Evolutionary conservation across 1,139 yeast species (phyloP).

Genomic region (Candida mesenterica): DNA sequence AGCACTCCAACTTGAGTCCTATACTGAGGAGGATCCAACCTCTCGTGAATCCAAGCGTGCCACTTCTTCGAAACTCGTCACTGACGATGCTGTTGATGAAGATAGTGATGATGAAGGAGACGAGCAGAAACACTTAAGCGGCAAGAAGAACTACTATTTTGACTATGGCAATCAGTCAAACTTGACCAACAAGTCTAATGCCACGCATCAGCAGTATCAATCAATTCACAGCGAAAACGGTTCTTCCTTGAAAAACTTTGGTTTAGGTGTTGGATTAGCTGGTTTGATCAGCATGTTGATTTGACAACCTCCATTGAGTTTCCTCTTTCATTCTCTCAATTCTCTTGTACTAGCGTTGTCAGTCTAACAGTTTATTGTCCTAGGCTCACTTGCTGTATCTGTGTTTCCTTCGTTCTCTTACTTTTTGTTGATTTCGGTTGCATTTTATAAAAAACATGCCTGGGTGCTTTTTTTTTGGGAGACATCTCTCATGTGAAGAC

Average conservation of each 20-base stretch:
- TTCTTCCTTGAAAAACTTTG: constrained; percentile 12
- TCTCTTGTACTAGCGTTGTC: neutral
- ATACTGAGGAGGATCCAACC: constrained; percentile 14
- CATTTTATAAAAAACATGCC: neutral
- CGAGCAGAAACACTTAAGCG: constrained; percentile 3
- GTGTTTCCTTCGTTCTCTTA: neutral
- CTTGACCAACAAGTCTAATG: constrained; percentile 10
- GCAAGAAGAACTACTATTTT: constrained; percentile 1
- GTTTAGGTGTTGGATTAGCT: constrained; percentile 21
- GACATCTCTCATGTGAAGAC: neutral
- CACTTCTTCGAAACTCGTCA: constrained; percentile 2
- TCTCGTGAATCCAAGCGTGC: constrained; percentile 3
- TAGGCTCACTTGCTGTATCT: no score
- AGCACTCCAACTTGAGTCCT: constrained; percentile 17
- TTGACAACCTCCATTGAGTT: constrained; percentile 8
- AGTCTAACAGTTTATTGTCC: no score
- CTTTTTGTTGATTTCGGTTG: no score
- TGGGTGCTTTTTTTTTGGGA: neutral
- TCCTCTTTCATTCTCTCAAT: neutral
- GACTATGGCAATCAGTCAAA: constrained; percentile 5
- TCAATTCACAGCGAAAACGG: constrained; percentile 18
- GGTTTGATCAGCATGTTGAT: constrained; percentile 22
- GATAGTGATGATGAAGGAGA: constrained; percentile 8
- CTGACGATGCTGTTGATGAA: constrained; percentile 5
- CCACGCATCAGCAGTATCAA: constrained; percentile 4